phyloP scores from a whole-genome alignment of 1,284 basidiomycete genomes.

The Trametes hirsuta region DNA sequence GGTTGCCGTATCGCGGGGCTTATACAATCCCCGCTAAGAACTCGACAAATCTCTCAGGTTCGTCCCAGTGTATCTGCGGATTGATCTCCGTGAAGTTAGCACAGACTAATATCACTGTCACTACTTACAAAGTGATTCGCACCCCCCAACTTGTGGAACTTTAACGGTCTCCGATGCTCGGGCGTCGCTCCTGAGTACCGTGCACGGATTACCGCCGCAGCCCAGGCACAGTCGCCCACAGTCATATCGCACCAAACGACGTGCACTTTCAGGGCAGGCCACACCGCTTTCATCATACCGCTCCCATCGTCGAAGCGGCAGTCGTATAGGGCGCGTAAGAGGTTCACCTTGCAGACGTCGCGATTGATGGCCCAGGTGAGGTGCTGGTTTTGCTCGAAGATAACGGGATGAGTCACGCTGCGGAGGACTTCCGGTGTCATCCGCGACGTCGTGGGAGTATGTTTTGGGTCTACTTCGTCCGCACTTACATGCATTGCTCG shows the following conservation, averaged over 20 bases:
- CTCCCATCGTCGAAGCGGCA: slow-evolving; percentile 6
- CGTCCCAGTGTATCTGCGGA: slow-evolving; percentile 28
- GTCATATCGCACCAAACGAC: slow-evolving; percentile 26
- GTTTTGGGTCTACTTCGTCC: not conserved
- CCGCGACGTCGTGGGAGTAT: slow-evolving; percentile 17
- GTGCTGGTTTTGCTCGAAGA: slow-evolving; percentile 18
- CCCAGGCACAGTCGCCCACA: slow-evolving; percentile 17
- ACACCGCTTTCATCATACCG: slow-evolving; percentile 12
- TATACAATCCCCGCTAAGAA: slow-evolving; percentile 19
- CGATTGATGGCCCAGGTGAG: slow-evolving; percentile 9
- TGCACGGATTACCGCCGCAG: slow-evolving; percentile 9
- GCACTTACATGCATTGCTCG: slow-evolving; percentile 5
- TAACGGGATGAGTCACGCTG: not conserved
- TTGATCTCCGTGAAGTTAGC: too few relatives aligned
- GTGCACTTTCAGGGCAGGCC: slow-evolving; percentile 19
- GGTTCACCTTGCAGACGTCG: slow-evolving; percentile 16
- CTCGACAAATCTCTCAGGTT: slow-evolving; percentile 23
- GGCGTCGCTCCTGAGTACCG: slow-evolving; percentile 5
- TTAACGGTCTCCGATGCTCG: slow-evolving; percentile 11
- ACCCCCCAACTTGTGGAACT: slow-evolving; percentile 22
- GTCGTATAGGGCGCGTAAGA: slow-evolving; percentile 20
- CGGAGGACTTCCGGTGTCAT: slow-evolving; percentile 20
- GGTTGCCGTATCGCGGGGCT: not conserved
- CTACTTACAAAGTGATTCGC: slow-evolving; percentile 32
- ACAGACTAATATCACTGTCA: too few relatives aligned